These are phyloP conservation scores for Gnaphalium uliginosum DNA, from an alignment of 129 eudicot genomes.

Conservation along the genomic window DNA sequence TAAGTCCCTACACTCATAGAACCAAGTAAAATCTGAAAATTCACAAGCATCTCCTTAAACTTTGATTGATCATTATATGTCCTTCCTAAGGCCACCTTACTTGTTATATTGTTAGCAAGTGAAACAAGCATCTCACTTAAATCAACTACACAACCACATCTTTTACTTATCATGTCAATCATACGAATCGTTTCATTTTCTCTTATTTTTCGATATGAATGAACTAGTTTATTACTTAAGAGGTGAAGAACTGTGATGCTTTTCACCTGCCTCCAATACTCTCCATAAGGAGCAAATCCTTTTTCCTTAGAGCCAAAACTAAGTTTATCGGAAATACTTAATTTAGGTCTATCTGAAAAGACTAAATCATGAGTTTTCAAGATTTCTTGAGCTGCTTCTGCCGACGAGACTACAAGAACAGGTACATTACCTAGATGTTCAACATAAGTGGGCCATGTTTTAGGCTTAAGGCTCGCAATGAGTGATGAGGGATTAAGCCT, in stretches of 20 bases:
- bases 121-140: conserved; percentile 29
- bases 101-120: conserved; percentile 33
- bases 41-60: conserved; percentile 26
- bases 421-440: conserved; percentile 34
- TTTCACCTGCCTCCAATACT: conserved; percentile 44
- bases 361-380: conserved; percentile 44
- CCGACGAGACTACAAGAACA: conserved; percentile 8
- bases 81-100: conserved; percentile 42
- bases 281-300: conserved; percentile 22
- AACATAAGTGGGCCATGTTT: conserved; percentile 42
- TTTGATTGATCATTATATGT: conserved; percentile 18
- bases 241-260: conserved; percentile 33
- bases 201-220: conserved; percentile 26
- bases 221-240: conserved; percentile 34
- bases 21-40: conserved; percentile 25
- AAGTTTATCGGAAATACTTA: conserved; percentile 14
- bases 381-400: conserved; percentile 17
- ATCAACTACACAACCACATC: conserved; percentile 15
- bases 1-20: conserved; percentile 29
- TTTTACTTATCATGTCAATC: conserved; percentile 23
- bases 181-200: conserved; percentile 32
- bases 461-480: conserved; percentile 28
- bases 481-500: conserved; percentile 35
- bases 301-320: conserved; percentile 28
- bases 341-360: conserved; percentile 33